Evolutionary conservation across 176 grass and related monocot genomes (phyloP).

Genomic region (Bromus sterilis): DNA sequence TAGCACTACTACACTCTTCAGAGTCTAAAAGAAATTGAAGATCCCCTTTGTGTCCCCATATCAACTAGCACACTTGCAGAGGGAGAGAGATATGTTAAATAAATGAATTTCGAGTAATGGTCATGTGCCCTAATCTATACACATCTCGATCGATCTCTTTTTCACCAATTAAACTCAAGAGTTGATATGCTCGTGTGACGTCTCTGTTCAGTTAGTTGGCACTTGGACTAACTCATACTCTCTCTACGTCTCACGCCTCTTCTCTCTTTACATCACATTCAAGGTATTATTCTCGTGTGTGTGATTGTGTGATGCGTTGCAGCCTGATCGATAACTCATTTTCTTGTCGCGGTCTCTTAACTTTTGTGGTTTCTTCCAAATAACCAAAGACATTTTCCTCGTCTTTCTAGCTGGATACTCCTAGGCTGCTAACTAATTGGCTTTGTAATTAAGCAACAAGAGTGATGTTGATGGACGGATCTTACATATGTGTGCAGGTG

Average conservation of each 20-base stretch:
- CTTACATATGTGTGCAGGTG: conserved; percentile 12
- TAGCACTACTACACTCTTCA: too few species aligned
- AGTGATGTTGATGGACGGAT: background rate
- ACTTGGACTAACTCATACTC: background rate
- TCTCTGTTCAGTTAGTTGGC: background rate
- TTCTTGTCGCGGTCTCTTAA: background rate
- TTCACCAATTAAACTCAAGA: background rate
- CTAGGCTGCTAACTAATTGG: background rate
- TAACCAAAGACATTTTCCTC: background rate
- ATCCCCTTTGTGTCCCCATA: background rate
- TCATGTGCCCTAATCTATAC: background rate
- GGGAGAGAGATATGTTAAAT: background rate
- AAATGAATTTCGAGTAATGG: background rate
- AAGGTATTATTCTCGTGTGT: background rate
- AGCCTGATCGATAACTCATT: background rate
- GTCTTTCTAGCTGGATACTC: background rate
- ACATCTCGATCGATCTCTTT: background rate
- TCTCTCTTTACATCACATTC: background rate
- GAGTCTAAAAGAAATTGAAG: too few species aligned
- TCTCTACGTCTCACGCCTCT: background rate
- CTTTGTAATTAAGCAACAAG: background rate
- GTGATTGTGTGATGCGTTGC: background rate
- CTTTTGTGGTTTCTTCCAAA: background rate
- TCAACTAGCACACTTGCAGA: background rate
- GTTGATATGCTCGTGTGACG: background rate